Conservation (phyloP, 2,329 filamentous ascomycete species). For the Plectosphaerella plurivora region DNA sequence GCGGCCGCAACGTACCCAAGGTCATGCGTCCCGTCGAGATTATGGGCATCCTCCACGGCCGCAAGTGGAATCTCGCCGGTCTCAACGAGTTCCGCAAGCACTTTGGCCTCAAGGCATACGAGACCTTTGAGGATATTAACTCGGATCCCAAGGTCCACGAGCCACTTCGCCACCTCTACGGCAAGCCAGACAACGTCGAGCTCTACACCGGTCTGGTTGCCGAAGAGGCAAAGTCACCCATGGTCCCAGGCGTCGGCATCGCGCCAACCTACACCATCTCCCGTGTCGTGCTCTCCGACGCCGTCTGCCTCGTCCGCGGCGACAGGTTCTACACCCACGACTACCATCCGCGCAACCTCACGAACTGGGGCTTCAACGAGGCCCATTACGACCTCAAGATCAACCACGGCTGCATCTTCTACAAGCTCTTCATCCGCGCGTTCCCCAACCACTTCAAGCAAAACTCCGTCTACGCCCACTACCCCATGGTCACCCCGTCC, state of each 20-base stretch:
- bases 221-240: conserved; percentile 70
- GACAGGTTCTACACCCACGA: conserved; percentile 78
- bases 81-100: conserved; percentile 84
- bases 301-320: conserved; percentile 71
- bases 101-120: conserved; percentile 71
- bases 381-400: conserved; percentile 67
- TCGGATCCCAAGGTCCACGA: conserved; percentile 67
- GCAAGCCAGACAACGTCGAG: conserved; percentile 75
- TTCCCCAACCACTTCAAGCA: conserved; percentile 76
- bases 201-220: conserved; percentile 75
- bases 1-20: conserved; percentile 68
- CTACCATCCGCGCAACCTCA: conserved; percentile 68
- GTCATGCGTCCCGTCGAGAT: conserved; percentile 74
- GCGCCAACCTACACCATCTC: conserved; percentile 73
- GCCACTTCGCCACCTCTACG: conserved; percentile 63
- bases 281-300: conserved; percentile 71
- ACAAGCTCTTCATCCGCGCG: conserved; percentile 75
- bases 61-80: conserved; percentile 72
- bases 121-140: conserved; percentile 80
- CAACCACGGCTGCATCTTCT: conserved; percentile 79
- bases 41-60: conserved; percentile 71
- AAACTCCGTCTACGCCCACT: conserved; percentile 79
- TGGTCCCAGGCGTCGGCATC: conserved; percentile 71
- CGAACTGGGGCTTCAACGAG: conserved; percentile 80
- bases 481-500: conserved; percentile 64